phyloP scores from a whole-genome alignment of 192 early-diverging fungal species.

The Thoreauomyces humboldtii region DNA sequence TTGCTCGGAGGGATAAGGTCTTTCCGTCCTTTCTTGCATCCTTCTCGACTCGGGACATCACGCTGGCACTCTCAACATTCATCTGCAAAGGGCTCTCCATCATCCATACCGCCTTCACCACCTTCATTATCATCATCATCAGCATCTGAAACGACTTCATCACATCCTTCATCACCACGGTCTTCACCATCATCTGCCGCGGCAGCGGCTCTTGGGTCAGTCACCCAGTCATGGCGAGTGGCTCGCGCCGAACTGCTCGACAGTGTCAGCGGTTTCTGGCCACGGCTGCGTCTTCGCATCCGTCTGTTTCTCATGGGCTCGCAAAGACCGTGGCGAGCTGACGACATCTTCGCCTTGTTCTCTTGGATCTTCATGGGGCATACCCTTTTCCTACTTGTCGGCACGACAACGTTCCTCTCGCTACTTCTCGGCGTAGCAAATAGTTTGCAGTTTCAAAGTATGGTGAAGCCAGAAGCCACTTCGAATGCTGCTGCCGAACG shows the following conservation, averaged over 20 bases:
- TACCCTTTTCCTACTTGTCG: conserved; percentile 77
- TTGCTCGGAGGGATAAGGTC: too few species aligned
- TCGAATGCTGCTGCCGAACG: not conserved
- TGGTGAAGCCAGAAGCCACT: not conserved
- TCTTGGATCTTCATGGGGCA: conserved; percentile 88
- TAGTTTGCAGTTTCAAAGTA: conserved; percentile 78
- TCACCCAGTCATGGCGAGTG: conserved; percentile 22
- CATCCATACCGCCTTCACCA: not conserved
- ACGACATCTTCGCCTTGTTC: conserved; percentile 86
- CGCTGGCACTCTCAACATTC: too few species aligned
- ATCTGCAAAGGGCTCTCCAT: not conserved
- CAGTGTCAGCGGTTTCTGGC: conserved; percentile 31
- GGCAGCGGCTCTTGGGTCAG: conserved; percentile 2
- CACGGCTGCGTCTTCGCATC: conserved; percentile 35
- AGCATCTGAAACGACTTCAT: not conserved
- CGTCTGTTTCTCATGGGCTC: conserved; percentile 47
- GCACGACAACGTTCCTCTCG: conserved; percentile 87
- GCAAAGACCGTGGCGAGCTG: conserved; percentile 45
- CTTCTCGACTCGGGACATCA: too few species aligned
- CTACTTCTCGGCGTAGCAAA: conserved; percentile 76
- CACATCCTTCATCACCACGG: not conserved
- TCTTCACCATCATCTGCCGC: conserved; percentile 2
- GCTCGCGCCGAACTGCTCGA: conserved; percentile 20
- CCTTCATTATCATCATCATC: not conserved
- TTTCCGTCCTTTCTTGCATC: too few species aligned